Conservation (phyloP, 768 basidiomycete species). For the Gloeostereum incarnatum region DNA sequence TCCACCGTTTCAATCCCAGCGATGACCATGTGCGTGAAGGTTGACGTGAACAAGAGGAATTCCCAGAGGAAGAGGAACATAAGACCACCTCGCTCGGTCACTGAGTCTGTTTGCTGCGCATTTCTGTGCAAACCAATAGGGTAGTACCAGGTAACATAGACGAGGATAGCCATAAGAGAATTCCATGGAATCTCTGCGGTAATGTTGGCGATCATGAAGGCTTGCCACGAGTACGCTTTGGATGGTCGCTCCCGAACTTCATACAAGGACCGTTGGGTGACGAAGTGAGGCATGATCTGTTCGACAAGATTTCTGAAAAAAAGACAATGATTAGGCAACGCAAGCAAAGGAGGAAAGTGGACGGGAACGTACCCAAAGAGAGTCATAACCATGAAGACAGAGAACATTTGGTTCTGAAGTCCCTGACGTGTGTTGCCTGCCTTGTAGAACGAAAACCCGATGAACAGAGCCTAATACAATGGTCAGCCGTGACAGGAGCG, state of each 20-base stretch:
- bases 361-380: no score
- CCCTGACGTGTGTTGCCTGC: slow-evolving; percentile 16
- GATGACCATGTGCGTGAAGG: slow-evolving; percentile 24
- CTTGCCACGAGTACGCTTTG: slow-evolving; percentile 22
- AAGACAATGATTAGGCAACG: no score
- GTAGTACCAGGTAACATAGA: slow-evolving; percentile 26
- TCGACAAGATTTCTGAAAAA: slow-evolving; percentile 21
- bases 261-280: slow-evolving; percentile 21
- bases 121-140: slow-evolving; percentile 30
- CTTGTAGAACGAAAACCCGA: slow-evolving; percentile 21
- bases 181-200: slow-evolving; percentile 20
- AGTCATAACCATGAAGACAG: slow-evolving; percentile 17
- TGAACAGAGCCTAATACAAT: slow-evolving; percentile 12
- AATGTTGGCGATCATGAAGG: slow-evolving; percentile 23
- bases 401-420: slow-evolving; percentile 19
- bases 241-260: slow-evolving; percentile 23
- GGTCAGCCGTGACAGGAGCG: neutral
- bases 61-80: slow-evolving; percentile 24
- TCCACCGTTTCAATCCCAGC: slow-evolving; percentile 25
- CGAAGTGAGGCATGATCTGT: slow-evolving; percentile 26
- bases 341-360: no score
- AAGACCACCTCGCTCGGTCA: slow-evolving; percentile 25
- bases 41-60: slow-evolving; percentile 29
- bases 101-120: slow-evolving; percentile 21
- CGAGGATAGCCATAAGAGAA: slow-evolving; percentile 14